These are phyloP conservation scores for Sistotremastrum niveocremeum DNA, from an alignment of 768 basidiomycete species.

Conservation along the genomic window DNA sequence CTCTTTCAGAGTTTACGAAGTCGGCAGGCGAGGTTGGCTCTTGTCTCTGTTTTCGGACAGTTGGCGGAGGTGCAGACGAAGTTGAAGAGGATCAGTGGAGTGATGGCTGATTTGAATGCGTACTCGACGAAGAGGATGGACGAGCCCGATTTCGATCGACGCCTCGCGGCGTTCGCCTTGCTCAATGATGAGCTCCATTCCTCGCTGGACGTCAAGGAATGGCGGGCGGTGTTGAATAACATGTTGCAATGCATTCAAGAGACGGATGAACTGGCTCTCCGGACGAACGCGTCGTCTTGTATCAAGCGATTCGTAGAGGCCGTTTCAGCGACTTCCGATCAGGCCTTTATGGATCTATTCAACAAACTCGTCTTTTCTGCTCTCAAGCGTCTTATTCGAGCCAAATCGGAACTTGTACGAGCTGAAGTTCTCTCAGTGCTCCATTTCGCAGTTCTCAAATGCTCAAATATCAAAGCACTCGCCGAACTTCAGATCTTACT, in stretches of 20 bases:
- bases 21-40: conserved; percentile 52
- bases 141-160: conserved; percentile 85
- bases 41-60: conserved; percentile 51
- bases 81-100: too few species aligned
- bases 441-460: conserved; percentile 56
- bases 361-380: conserved; percentile 54
- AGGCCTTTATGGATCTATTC: conserved; percentile 28
- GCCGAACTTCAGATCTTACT: conserved; percentile 74
- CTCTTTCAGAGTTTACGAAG: conserved; percentile 69
- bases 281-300: conserved; percentile 64
- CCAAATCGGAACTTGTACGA: conserved; percentile 77
- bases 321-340: conserved; percentile 23
- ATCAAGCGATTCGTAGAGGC: conserved; percentile 69
- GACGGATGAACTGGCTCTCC: conserved; percentile 72
- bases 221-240: conserved; percentile 78
- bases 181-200: conserved; percentile 57
- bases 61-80: conserved; percentile 28
- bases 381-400: conserved; percentile 64
- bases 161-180: conserved; percentile 57
- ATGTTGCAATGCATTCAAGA: conserved; percentile 81
- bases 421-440: conserved; percentile 71
- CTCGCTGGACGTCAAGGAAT: conserved; percentile 40
- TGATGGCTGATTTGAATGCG: conserved; percentile 59
- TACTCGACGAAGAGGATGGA: conserved; percentile 74
- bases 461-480: conserved; percentile 41